Evolutionary conservation across 2,329 filamentous ascomycete species (phyloP), one percentile per base, ranked within the genome.

Genomic region (Curvularia sp.): DNA sequence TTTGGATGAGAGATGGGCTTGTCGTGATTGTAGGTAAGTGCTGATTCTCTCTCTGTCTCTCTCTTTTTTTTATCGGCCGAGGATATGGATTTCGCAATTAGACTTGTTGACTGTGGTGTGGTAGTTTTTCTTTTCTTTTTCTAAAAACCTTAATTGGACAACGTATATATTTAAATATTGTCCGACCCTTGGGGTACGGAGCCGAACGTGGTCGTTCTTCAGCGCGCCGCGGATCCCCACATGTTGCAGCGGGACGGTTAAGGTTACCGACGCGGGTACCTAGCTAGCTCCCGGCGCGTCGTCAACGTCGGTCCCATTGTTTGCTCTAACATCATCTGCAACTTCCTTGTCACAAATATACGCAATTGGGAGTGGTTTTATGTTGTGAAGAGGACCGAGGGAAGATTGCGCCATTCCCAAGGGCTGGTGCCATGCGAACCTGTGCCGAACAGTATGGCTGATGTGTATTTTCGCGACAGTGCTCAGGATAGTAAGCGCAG

Each of bases 161-260:
- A n/a, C n/a, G n/a, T n/a, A 36, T 5, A 18, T 36, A 34, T 34
- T 34, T 34, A 34, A n/a, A 36, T 18, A n/a, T 18, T 7, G 1
- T 36, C 18, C 8, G 15, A 36, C 18, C 18, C 15, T 36, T 18
- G 13, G 18, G 15, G 18, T 15, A 36, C 8, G 32, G 32, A 34
- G 3, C 32, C 32, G n/a, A n/a, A 7, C 32, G 3, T 18, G 34
- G 7, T 36, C 34, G 34, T 18, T 36, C 15, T 36, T 13, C 15
- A 36, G 34, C 15, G 13, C 34, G 34, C 10, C 21, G 23, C 27
- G 57, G 48, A 32, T 54, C 43, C 43, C 43, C 43, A 30, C 43
- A 32, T 21, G 43, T 30, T 18, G 27, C 18, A 19, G 42, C 42
- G 42, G 42, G 8, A 30, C 9, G 32, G 12, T 19, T 19, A 46